Conservation (phyloP, 345 rosid genomes). For the Boechera stricta region DNA sequence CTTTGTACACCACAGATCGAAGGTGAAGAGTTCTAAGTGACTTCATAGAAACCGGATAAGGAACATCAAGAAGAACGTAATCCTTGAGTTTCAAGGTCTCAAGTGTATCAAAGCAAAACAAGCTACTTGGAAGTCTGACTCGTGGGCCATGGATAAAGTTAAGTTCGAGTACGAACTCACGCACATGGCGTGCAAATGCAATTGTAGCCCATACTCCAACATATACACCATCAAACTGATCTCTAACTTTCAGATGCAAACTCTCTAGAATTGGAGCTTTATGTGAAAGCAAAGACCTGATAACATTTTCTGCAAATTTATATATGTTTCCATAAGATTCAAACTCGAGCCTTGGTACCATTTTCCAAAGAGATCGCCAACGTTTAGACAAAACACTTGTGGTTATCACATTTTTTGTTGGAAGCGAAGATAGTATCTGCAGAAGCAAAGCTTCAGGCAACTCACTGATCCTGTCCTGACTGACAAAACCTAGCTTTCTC, state of each 20-base stretch:
- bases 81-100: conserved; percentile 20
- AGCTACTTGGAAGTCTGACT: background rate
- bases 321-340: background rate
- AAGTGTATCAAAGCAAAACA: conserved; percentile 9
- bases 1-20: background rate
- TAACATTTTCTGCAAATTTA: background rate
- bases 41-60: background rate
- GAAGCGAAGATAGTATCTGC: conserved; percentile 7
- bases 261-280: background rate
- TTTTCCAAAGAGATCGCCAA: conserved; percentile 23
- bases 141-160: background rate
- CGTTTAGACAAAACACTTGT: conserved; percentile 20
- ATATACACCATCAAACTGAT: background rate
- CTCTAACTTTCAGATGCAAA: background rate
- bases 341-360: conserved; percentile 2
- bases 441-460: background rate
- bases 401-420: background rate
- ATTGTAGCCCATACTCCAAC: background rate
- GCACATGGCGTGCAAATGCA: conserved; percentile 18
- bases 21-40: conserved; percentile 26
- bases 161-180: background rate
- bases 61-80: background rate
- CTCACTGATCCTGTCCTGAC: background rate
- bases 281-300: background rate
- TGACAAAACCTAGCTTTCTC: background rate